These are phyloP conservation scores for Populus nigra DNA, from an alignment of 345 rosid genomes.

Conservation along the genomic window DNA sequence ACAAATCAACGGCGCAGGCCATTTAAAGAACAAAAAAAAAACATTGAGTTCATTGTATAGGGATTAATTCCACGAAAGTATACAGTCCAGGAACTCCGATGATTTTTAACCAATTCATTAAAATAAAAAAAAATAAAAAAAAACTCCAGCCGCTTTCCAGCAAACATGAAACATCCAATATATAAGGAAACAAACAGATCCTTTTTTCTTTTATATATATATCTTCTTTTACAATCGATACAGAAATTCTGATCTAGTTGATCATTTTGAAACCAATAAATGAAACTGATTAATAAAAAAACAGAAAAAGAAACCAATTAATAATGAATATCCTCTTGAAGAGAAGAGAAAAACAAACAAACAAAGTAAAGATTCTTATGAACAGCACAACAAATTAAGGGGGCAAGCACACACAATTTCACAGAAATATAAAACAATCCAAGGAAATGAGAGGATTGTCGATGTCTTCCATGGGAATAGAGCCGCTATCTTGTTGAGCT, in stretches of 20 bases:
- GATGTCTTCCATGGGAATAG: constrained; percentile 48
- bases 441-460: constrained; percentile 76
- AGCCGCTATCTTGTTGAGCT: constrained; percentile 26
- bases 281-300: background rate
- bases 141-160: too few species aligned
- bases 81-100: too few species aligned
- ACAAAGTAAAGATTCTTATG: background rate
- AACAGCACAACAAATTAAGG: background rate
- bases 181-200: too few species aligned
- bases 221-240: background rate
- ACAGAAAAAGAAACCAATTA: background rate
- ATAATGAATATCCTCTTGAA: background rate
- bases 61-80: too few species aligned
- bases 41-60: too few species aligned
- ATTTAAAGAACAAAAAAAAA: too few species aligned
- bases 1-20: too few species aligned
- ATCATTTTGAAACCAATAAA: background rate
- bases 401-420: constrained; percentile 17
- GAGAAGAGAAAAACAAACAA: background rate
- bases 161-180: too few species aligned
- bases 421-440: constrained; percentile 92
- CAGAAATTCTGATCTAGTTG: constrained; percentile 8
- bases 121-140: too few species aligned
- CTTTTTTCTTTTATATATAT: background rate
- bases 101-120: too few species aligned